These are phyloP conservation scores for Fusarium lateritium DNA, from an alignment of 2,329 filamentous ascomycete species.

Conservation along the genomic window DNA sequence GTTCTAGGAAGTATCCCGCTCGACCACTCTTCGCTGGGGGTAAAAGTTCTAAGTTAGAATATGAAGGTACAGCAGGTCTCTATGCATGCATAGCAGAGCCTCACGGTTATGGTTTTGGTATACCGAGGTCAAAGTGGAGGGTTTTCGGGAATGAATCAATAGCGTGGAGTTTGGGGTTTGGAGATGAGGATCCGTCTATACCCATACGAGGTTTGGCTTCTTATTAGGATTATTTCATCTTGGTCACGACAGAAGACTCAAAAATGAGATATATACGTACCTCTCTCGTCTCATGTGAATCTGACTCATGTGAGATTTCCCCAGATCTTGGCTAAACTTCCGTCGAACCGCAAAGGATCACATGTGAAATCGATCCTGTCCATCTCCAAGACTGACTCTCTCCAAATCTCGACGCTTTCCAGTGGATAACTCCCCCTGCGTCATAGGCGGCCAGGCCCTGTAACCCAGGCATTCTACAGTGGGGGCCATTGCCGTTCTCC, in stretches of 20 bases:
- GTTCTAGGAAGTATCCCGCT: not conserved
- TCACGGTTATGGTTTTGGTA: conserved; percentile 26
- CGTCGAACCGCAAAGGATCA: conserved; percentile 28
- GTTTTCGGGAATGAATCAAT: conserved; percentile 26
- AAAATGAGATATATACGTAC: conserved; percentile 16
- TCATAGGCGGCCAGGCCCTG: conserved; percentile 35
- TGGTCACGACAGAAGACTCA: not conserved
- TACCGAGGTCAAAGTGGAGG: conserved; percentile 44
- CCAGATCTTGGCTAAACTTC: conserved; percentile 38
- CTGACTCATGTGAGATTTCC: conserved; percentile 31
- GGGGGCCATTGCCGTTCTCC: conserved; percentile 36
- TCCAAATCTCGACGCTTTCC: conserved; percentile 21
- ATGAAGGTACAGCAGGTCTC: not conserved
- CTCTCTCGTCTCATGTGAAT: conserved; percentile 16
- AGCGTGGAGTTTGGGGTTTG: conserved; percentile 30
- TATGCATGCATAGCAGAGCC: conserved; percentile 14
- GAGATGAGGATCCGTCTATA: conserved; percentile 15
- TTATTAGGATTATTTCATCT: conserved; percentile 2
- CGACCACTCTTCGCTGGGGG: not conserved
- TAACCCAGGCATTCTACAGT: conserved; percentile 6
- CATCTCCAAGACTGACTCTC: conserved; percentile 11
- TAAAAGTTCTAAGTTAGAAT: not conserved
- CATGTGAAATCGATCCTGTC: conserved; percentile 32
- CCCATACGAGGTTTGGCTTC: conserved; percentile 7
- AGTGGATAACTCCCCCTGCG: conserved; percentile 32